These are phyloP conservation scores for Phoma sp. DNA, from an alignment of 2,329 filamentous ascomycete species.

Conservation along the genomic window DNA sequence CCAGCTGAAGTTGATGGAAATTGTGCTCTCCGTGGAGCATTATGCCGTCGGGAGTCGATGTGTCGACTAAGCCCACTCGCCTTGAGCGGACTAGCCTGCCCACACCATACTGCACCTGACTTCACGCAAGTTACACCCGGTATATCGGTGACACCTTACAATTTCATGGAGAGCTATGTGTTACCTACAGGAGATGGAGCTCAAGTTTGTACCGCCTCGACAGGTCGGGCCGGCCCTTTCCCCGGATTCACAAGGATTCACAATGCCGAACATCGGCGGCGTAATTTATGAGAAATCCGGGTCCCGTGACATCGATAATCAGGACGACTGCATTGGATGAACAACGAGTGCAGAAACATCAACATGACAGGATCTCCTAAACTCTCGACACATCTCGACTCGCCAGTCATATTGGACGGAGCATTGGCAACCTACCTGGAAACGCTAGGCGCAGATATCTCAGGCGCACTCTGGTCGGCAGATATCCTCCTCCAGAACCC, in stretches of 20 bases:
- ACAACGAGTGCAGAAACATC: neutral
- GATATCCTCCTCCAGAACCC: conserved; percentile 50
- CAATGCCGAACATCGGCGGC: conserved; percentile 13
- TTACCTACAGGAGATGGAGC: too few relatives aligned
- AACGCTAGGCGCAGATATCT: conserved; percentile 51
- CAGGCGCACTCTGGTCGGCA: conserved; percentile 54
- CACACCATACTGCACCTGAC: too few relatives aligned
- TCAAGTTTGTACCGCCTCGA: too few relatives aligned
- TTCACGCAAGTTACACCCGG: too few relatives aligned
- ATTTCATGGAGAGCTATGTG: too few relatives aligned
- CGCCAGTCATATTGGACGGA: conserved; percentile 52
- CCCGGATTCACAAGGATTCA: conserved; percentile 8
- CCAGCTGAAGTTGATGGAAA: neutral
- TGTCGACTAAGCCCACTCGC: neutral
- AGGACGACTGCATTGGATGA: neutral
- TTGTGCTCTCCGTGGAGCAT: neutral
- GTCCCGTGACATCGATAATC: neutral
- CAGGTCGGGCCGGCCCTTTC: conserved; percentile 10
- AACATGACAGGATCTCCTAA: conserved; percentile 3
- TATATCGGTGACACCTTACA: too few relatives aligned
- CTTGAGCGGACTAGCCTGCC: too few relatives aligned
- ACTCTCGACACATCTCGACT: conserved; percentile 29
- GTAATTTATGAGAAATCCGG: neutral
- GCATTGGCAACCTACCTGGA: conserved; percentile 57
- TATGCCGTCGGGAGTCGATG: neutral